Evolutionary conservation across 1,284 basidiomycete species (phyloP), one percentile per base, ranked within the genome.

Genomic region (Ganoderma meredithae): DNA sequence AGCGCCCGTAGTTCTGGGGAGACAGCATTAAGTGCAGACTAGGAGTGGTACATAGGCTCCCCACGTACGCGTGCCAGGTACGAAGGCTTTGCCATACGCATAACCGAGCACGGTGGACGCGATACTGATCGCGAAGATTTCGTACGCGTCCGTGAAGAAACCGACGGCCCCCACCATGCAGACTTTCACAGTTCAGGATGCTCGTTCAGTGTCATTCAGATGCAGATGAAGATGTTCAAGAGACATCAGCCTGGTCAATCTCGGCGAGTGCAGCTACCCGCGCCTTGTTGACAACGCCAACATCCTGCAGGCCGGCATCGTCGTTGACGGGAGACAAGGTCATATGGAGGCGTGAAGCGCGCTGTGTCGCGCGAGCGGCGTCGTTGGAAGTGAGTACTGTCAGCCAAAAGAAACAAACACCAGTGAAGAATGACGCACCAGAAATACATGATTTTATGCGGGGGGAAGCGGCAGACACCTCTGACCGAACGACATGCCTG

Each of bases 81-180:
- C 17, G 6, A 10, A 2, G 61, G 66, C 63, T 17, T 71, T 66
- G 63, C 89, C 88, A 76, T 95, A 95, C 59, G 94, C 88, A 74
- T 88, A 91, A 19, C 90, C 91, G 56, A 95, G 80, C 92, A 95
- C 94, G 0, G 83, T 82, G 0, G 90, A 87, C 0, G 87, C 92
- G 58, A 95, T 90, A 74, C 89, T 94, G 81, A 95, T 92, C 0
- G 90, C 89, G 67, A 92, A 92, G 52, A 92, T 86, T 71, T 92
- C 90, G 72, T 92, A 92, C 63, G 91, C 90, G 79, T 93, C 93
- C 47, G 92, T 93, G 82, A 94, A 95, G 83, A 95, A 94, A 41
- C 93, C 93, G 15, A 91, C 89, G 70, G 92, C 91, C 1, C 92
- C 91, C 6, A 94, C 90, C 60, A 90, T 71, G 76, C 86, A 88